Percentiles rank a stretch among this genome's conserved stretches.
phyloP scores from a whole-genome alignment of 2,329 filamentous ascomycete species.

The Knufia petricola region DNA sequence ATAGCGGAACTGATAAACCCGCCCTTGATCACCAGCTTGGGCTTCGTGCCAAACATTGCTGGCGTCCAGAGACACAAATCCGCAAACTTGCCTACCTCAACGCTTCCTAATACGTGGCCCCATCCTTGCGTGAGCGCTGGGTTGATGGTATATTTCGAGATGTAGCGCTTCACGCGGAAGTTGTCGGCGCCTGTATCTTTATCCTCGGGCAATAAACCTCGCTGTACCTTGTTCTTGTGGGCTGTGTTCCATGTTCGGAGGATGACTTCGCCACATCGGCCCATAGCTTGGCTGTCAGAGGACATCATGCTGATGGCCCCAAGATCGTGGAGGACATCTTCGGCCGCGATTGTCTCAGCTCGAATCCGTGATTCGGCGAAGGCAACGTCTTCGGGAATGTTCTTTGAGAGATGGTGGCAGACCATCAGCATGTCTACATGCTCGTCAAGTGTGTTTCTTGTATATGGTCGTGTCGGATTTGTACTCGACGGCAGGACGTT shows the following conservation, averaged over 20 bases:
- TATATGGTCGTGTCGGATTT: conserved; percentile 86
- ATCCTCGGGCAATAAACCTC: conserved; percentile 68
- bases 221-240: conserved; percentile 88
- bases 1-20: conserved; percentile 73
- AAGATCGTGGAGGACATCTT: conserved; percentile 89
- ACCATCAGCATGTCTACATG: conserved; percentile 99
- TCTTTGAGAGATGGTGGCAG: conserved; percentile 83
- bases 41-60: conserved; percentile 79
- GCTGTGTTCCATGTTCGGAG: conserved; percentile 93
- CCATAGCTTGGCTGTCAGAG: conserved; percentile 93
- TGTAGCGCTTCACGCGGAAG: conserved; percentile 81
- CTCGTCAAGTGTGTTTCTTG: conserved; percentile 85
- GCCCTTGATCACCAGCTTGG: conserved; percentile 70
- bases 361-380: conserved; percentile 93
- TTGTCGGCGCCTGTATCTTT: conserved; percentile 74
- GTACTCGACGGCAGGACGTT: conserved; percentile 88
- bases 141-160: conserved; percentile 95
- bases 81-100: conserved; percentile 82
- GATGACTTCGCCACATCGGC: conserved; percentile 86
- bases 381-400: conserved; percentile 91
- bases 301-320: conserved; percentile 98
- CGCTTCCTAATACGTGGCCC: conserved; percentile 71
- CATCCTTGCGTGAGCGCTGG: conserved; percentile 87
- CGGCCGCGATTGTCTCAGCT: conserved; percentile 89
- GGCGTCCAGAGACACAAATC: conserved; percentile 85